Conservation (phyloP, 768 basidiomycete species). For the Suillus fuscotomentosus region DNA sequence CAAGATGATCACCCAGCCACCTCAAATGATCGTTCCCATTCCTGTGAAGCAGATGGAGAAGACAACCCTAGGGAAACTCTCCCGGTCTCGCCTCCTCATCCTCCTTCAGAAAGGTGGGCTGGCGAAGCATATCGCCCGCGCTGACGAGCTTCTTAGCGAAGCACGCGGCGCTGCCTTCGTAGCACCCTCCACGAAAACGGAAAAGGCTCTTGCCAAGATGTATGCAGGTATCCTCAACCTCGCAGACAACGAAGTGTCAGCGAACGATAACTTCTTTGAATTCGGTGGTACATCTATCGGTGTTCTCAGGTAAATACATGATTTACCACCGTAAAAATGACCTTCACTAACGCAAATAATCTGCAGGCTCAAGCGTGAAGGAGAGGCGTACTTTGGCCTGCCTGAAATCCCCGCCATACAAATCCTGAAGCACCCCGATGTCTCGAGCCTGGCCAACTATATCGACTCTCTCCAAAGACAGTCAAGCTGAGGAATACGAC, state of each 20-base stretch:
- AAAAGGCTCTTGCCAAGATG: slow-evolving; percentile 28
- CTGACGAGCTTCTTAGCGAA: slow-evolving; percentile 23
- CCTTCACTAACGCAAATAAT: not conserved
- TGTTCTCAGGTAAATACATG: slow-evolving; percentile 20
- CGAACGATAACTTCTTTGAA: slow-evolving; percentile 37
- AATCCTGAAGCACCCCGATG: slow-evolving; percentile 32
- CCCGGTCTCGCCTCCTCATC: slow-evolving; percentile 34
- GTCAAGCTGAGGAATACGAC: slow-evolving; percentile 29
- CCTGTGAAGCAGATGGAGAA: slow-evolving; percentile 38
- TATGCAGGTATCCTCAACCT: slow-evolving; percentile 32
- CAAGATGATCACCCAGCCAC: slow-evolving; percentile 33
- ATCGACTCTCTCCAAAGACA: slow-evolving; percentile 22
- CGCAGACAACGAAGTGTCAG: slow-evolving; percentile 20
- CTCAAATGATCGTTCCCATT: slow-evolving; percentile 38
- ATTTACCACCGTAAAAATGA: not conserved
- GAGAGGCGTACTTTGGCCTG: slow-evolving; percentile 25
- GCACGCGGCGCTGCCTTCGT: slow-evolving; percentile 24
- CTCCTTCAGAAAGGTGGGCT: slow-evolving; percentile 36
- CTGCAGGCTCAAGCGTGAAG: slow-evolving; percentile 25
- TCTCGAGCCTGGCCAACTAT: slow-evolving; percentile 31
- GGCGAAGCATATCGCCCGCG: slow-evolving; percentile 25
- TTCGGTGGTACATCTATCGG: slow-evolving; percentile 42
- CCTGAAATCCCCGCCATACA: slow-evolving; percentile 38
- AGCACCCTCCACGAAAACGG: slow-evolving; percentile 22
- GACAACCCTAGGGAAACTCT: slow-evolving; percentile 45